Base-by-base conservation (phyloP, 1,139 yeast genomes). In the Taphrina deformans region DNA sequence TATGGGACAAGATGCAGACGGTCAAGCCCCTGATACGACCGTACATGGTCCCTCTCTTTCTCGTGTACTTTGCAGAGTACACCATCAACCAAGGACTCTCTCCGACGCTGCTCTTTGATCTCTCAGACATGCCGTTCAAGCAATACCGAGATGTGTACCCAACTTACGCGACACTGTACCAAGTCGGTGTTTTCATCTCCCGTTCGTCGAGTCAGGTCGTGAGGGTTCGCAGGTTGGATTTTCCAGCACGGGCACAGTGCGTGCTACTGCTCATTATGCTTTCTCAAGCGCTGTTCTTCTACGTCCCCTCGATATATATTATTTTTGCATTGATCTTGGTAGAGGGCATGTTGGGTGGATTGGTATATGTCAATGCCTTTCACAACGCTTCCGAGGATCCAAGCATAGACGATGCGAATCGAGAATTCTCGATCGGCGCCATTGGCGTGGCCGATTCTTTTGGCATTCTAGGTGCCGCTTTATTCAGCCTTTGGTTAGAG, bases 351-450 rank as follows among this genome's bases (percentile, higher is more conserved):
- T 78, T 93, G 10, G 98, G 98, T 1, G 98, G 99, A 1, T 83
- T 88, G 1, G 85, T 93, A 26, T 93, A 93, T 73, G 95, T 89
- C 62, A 92, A 92, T 72, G 91, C 97, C 0, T 93, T 89, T 72
- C 79, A 87, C 79, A 79, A 85, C 16, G 93, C 91, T 0, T 81
- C 88, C 55, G 96, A 90, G 69, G 51, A 41, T 4, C n/a, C 40
- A 3, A 80, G 83, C 1, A 80, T 85, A 0, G 77, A 83, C 0
- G 73, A 77, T 16, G 71, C 77, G 0, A 83, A 85, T 66, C 79
- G 96, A 63, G 98, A 93, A 73, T 91, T 92, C 73, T 86, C 95
- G 5, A 83, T 93, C 83, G 98, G 97, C 0, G 84, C 96, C n/a
- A 96, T 91, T 0, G 91, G 96, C 0, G 84, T 92, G 67, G 89